Conservation (phyloP, 306 rosid species). For the Citrullus colocynthis region DNA sequence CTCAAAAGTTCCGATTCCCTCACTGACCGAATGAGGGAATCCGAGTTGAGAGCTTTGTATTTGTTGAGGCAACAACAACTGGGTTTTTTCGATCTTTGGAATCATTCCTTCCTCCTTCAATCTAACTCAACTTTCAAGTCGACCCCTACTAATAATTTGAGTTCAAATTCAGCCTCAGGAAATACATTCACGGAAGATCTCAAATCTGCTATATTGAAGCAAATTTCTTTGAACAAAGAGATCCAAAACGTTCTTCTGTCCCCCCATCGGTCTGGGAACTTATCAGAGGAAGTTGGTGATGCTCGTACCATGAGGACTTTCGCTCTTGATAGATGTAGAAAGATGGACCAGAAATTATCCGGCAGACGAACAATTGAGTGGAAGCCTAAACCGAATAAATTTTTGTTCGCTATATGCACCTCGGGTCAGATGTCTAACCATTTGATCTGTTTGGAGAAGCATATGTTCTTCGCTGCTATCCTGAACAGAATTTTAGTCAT, state of each 20-base stretch:
- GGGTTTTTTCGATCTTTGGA: conserved; percentile 47
- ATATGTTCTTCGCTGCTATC: conserved; percentile 85
- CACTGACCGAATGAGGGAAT: conserved; percentile 48
- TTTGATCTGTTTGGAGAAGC: conserved; percentile 91
- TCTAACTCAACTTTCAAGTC: conserved; percentile 18
- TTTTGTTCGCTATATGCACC: conserved; percentile 60
- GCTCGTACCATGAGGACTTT: conserved; percentile 28
- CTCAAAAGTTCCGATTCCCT: conserved; percentile 19
- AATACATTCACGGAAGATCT: conserved; percentile 22
- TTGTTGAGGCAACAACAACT: conserved; percentile 57
- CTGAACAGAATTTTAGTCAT: conserved; percentile 62
- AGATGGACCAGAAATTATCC: conserved; percentile 45
- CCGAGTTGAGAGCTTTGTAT: conserved; percentile 68
- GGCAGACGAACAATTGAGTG: conserved; percentile 61
- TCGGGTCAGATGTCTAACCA: conserved; percentile 97
- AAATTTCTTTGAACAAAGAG: conserved; percentile 56
- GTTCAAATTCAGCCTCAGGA: conserved; percentile 13
- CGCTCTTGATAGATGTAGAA: conserved; percentile 42
- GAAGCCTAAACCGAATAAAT: conserved; percentile 61
- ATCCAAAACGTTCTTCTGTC: conserved; percentile 59
- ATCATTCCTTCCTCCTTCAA: conserved; percentile 12
- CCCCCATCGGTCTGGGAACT: conserved; percentile 38
- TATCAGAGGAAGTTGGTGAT: conserved; percentile 5
- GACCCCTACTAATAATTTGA: conserved; percentile 8
- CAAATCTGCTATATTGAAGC: conserved; percentile 41